phyloP scores from a whole-genome alignment of 106 monocot genomes.

The Dendrobium officinale region DNA sequence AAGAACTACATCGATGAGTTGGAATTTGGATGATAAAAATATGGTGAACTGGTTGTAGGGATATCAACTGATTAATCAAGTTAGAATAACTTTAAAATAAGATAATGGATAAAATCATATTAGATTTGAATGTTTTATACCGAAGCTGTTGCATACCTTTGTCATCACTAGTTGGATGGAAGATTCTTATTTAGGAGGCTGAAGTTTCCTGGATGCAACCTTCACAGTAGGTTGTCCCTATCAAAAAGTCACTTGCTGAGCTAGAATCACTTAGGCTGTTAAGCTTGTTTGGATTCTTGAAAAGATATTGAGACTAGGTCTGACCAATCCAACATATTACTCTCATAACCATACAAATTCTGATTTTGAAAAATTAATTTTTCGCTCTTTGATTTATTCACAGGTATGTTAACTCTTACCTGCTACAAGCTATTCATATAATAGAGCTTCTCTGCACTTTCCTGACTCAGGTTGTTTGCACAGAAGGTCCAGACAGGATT shows the following conservation, averaged over 20 bases:
- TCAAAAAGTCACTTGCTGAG: too few species aligned
- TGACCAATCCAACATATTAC: too few species aligned
- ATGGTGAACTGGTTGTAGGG: neutral
- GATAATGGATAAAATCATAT: neutral
- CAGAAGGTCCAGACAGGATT: constrained; percentile 91
- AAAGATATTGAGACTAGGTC: too few species aligned
- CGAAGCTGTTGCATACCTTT: neutral
- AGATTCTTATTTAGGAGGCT: neutral
- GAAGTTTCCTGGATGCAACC: too few species aligned
- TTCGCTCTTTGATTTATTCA: neutral
- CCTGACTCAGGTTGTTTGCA: constrained; percentile 81
- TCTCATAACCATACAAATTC: too few species aligned
- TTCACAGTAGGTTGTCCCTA: too few species aligned
- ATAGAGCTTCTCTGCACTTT: constrained; percentile 1
- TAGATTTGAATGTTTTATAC: neutral
- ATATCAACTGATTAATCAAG: neutral
- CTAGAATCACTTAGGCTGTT: too few species aligned
- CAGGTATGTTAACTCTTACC: neutral
- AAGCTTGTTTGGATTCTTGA: too few species aligned
- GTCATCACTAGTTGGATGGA: neutral
- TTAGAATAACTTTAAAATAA: neutral
- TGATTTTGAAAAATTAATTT: too few species aligned
- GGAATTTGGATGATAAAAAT: neutral
- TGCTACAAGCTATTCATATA: neutral
- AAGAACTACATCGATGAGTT: neutral